Evolutionary conservation across 805 yeast species (phyloP).

Genomic region (Kodamaea kakaduensis): DNA sequence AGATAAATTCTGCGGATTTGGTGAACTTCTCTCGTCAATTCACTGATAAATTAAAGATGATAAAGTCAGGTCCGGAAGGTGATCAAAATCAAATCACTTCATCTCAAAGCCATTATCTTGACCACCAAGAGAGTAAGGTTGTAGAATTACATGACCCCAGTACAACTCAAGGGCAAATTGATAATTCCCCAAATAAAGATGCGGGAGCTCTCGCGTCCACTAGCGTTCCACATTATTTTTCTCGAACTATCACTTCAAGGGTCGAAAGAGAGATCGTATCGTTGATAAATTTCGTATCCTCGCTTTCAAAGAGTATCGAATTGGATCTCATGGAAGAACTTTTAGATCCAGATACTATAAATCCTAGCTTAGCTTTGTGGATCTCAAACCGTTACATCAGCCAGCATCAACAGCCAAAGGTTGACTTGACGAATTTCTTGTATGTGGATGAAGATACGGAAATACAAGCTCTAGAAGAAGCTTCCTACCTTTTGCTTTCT

Average conservation of each 20-base stretch:
- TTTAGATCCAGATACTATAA: conserved; percentile 9
- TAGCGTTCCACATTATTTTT: too few species aligned
- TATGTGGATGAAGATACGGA: conserved; percentile 20
- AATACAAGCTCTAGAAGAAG: conserved; percentile 19
- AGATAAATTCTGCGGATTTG: conserved; percentile 14
- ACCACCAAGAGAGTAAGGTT: too few species aligned
- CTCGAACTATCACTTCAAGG: conserved; percentile 15
- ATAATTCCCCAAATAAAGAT: too few species aligned
- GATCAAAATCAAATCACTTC: too few species aligned
- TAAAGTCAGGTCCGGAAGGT: too few species aligned
- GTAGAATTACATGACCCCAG: too few species aligned
- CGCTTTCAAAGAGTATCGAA: conserved; percentile 2
- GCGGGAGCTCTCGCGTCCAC: too few species aligned
- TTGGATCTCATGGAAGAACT: conserved; percentile 14
- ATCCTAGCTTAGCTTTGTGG: conserved; percentile 27
- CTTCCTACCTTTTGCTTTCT: conserved; percentile 27
- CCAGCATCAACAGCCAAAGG: conserved; percentile 18
- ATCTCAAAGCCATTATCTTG: too few species aligned
- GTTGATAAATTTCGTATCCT: conserved; percentile 6
- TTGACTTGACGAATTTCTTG: conserved; percentile 18
- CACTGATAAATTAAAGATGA: too few species aligned
- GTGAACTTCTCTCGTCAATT: conserved; percentile 14
- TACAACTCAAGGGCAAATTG: too few species aligned
- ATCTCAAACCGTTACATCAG: conserved; percentile 22
- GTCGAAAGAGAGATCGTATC: conserved; percentile 20